Percentiles rank a stretch among this genome's conserved stretches.
Evolutionary conservation across 2,329 filamentous ascomycete genomes (phyloP).

Genomic region (Truncatella angustata): DNA sequence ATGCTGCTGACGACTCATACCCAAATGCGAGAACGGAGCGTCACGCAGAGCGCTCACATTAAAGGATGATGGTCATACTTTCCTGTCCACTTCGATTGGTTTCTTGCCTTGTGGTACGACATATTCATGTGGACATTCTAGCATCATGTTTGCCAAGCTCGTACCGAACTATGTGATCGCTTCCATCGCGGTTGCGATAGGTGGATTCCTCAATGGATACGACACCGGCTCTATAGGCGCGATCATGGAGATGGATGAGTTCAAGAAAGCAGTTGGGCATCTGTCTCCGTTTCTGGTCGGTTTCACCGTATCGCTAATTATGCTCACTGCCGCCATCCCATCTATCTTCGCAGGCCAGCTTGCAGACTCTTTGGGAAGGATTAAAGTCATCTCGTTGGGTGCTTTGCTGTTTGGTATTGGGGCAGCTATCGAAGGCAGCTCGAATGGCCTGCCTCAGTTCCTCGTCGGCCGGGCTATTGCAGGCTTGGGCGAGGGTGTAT

Average conservation of each 20-base stretch:
- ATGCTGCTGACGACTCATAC: neutral
- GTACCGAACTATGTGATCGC: constrained; percentile 31
- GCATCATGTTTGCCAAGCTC: constrained; percentile 5
- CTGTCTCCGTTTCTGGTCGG: constrained; percentile 53
- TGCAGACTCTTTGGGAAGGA: constrained; percentile 48
- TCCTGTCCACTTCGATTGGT: neutral
- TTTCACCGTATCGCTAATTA: constrained; percentile 56
- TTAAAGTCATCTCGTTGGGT: constrained; percentile 42
- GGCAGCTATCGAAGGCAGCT: constrained; percentile 48
- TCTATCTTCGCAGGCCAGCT: constrained; percentile 57
- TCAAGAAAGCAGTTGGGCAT: constrained; percentile 36
- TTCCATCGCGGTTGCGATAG: constrained; percentile 28
- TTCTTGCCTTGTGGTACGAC: neutral
- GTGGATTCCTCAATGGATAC: constrained; percentile 34
- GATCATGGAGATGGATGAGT: constrained; percentile 31
- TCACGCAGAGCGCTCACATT: too few relatives aligned
- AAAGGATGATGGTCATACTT: neutral
- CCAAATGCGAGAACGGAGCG: neutral
- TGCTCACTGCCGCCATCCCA: constrained; percentile 55
- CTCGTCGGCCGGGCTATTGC: constrained; percentile 52
- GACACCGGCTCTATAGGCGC: constrained; percentile 35
- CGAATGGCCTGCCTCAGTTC: constrained; percentile 48
- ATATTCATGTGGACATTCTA: neutral
- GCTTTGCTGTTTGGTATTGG: constrained; percentile 53
- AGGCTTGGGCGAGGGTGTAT: constrained; percentile 60